Conservation (phyloP, 495 filamentous ascomycete species). For the Platismatia glauca region DNA sequence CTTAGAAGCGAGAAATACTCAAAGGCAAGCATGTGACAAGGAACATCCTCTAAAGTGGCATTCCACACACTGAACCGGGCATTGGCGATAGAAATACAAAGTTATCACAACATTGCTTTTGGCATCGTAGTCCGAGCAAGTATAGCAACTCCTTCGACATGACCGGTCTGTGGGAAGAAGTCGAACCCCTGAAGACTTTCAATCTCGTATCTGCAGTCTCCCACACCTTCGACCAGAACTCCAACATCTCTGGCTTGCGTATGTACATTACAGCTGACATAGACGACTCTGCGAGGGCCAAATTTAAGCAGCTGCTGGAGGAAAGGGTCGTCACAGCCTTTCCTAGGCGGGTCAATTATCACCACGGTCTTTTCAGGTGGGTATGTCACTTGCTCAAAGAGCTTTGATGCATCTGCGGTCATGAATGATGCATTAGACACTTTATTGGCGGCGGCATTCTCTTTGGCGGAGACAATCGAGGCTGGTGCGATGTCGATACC, state of each 20-base stretch:
- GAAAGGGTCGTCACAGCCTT: constrained; percentile 85
- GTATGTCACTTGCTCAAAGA: constrained; percentile 67
- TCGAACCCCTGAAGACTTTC: constrained; percentile 92
- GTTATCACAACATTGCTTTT: neutral
- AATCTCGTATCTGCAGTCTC: constrained; percentile 60
- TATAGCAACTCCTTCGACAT: constrained; percentile 91
- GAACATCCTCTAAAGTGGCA: neutral
- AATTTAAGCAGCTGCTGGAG: constrained; percentile 68
- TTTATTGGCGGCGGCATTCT: constrained; percentile 69
- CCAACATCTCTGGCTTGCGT: constrained; percentile 93
- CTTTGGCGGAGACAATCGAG: constrained; percentile 63
- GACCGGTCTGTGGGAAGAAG: constrained; percentile 96
- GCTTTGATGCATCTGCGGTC: constrained; percentile 68
- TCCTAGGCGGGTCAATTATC: constrained; percentile 87
- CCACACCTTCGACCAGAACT: constrained; percentile 57
- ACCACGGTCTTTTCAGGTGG: constrained; percentile 74
- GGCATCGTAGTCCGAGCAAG: constrained; percentile 29
- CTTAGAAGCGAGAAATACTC: neutral
- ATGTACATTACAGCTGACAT: constrained; percentile 96
- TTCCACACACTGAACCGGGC: neutral
- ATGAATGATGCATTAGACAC: constrained; percentile 70
- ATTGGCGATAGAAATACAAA: too few relatives aligned
- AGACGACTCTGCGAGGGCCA: constrained; percentile 69
- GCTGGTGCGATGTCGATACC: constrained; percentile 63
- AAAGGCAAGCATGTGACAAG: neutral